phyloP scores from a whole-genome alignment of 148 eudicot genomes.

The Vaccinium vitisidaea region DNA sequence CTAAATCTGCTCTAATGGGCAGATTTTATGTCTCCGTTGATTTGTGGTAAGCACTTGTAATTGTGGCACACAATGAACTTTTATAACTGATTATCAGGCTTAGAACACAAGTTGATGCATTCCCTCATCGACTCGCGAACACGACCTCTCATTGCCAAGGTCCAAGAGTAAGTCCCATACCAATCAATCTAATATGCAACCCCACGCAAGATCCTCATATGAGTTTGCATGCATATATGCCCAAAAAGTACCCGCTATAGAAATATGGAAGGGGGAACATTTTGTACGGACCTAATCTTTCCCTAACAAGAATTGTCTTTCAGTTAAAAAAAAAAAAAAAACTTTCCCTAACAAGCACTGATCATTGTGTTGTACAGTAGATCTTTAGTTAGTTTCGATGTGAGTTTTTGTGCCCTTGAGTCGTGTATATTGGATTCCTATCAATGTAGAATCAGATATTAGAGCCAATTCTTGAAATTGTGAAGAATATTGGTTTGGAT shows the following conservation, averaged over 20 bases:
- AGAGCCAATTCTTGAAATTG: neutral
- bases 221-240: neutral
- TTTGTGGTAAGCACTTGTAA: neutral
- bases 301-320: neutral
- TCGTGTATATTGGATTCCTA: neutral
- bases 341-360: neutral
- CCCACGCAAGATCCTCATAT: neutral
- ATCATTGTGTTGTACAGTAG: neutral
- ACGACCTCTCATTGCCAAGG: neutral
- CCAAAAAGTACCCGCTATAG: neutral
- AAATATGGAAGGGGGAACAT: neutral
- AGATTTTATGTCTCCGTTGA: no score
- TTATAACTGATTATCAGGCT: neutral
- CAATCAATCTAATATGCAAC: neutral
- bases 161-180: neutral
- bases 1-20: no score
- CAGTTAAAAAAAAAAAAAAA: no score
- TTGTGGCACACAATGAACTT: neutral
- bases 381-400: neutral
- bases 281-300: neutral
- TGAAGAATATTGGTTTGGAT: neutral
- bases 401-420: neutral
- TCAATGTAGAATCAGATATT: no score
- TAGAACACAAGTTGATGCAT: neutral
- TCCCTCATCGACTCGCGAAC: neutral